Evolutionary conservation across 768 basidiomycete species (phyloP).

Genomic region (Flagelloscypha sp.): DNA sequence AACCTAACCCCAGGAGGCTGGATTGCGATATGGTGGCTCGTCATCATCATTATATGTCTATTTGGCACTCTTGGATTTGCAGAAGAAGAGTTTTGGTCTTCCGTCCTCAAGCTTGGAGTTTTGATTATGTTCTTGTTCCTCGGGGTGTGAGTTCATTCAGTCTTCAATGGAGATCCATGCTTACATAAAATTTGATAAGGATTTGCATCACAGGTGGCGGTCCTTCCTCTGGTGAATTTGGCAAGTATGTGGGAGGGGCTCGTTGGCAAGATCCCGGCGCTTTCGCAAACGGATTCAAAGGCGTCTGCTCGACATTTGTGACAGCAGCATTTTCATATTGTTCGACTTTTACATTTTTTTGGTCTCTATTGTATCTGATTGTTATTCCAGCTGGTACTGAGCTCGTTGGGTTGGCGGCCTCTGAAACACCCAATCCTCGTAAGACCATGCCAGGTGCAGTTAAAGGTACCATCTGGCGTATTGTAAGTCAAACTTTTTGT

Average conservation of each 20-base stretch:
- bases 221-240: slow-evolving; percentile 25
- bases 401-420: slow-evolving; percentile 37
- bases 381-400: slow-evolving; percentile 32
- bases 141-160: slow-evolving; percentile 27
- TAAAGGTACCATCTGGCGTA: slow-evolving; percentile 42
- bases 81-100: slow-evolving; percentile 45
- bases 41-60: slow-evolving; percentile 28
- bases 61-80: slow-evolving; percentile 41
- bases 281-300: slow-evolving; percentile 38
- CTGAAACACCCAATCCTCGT: slow-evolving; percentile 39
- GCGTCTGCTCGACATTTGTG: slow-evolving; percentile 38
- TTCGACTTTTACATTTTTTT: slow-evolving; percentile 13
- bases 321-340: slow-evolving; percentile 37
- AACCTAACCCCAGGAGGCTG: slow-evolving; percentile 34
- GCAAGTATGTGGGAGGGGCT: slow-evolving; percentile 29
- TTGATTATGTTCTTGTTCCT: slow-evolving; percentile 40
- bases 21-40: slow-evolving; percentile 37
- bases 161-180: background rate
- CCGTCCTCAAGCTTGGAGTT: slow-evolving; percentile 37
- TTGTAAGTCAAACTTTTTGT: slow-evolving; percentile 27
- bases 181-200: slow-evolving; percentile 17
- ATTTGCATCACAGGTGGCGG: slow-evolving; percentile 36
- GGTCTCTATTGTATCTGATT: background rate
- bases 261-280: slow-evolving; percentile 31
- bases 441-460: slow-evolving; percentile 36